Conservation (phyloP, 306 rosid genomes). For the Ormosia emarginata region DNA sequence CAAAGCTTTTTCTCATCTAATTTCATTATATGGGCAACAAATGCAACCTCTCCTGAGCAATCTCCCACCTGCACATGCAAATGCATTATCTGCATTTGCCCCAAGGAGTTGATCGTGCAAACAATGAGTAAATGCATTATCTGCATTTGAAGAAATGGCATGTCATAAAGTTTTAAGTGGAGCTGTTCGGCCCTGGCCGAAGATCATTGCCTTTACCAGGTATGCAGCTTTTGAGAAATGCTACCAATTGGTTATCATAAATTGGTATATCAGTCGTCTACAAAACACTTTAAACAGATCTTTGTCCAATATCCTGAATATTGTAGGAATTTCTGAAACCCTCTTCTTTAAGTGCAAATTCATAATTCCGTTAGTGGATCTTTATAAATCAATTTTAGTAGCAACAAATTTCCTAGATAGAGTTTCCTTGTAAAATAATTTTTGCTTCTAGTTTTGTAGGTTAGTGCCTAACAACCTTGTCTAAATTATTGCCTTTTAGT, state of each 20-base stretch:
- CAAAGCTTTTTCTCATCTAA: constrained; percentile 80
- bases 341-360: background rate
- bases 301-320: background rate
- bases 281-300: background rate
- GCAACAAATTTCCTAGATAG: background rate
- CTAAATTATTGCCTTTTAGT: background rate
- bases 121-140: background rate
- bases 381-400: background rate
- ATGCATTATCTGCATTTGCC: constrained; percentile 83
- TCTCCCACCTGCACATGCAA: constrained; percentile 80
- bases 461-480: background rate
- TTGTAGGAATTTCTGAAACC: background rate
- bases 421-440: background rate
- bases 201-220: constrained; percentile 31
- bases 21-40: constrained; percentile 88
- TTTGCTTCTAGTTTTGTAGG: background rate
- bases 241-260: background rate
- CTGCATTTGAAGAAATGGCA: constrained; percentile 21
- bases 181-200: constrained; percentile 25
- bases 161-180: constrained; percentile 14
- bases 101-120: constrained; percentile 53
- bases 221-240: constrained; percentile 23
- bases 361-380: background rate
- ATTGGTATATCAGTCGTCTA: background rate
- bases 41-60: constrained; percentile 85